Conservation (phyloP, 805 yeast species). For the Wickerhamomyces chambardii region DNA sequence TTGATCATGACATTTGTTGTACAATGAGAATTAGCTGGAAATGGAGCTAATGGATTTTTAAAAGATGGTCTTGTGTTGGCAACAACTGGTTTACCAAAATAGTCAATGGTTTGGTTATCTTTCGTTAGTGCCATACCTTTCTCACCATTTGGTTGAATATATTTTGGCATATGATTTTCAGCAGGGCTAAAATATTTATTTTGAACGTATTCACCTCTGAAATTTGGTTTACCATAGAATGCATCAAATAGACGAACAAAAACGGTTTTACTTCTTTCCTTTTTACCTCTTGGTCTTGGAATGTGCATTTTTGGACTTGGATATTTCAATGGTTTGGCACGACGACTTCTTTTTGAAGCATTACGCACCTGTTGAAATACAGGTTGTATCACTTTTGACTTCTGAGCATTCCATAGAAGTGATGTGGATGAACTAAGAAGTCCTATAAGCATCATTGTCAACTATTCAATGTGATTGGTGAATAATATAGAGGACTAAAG, state of each 20-base stretch:
- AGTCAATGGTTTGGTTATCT: too few species aligned
- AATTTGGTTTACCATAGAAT: constrained; percentile 78
- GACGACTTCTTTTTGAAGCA: constrained; percentile 34
- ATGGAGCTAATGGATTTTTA: too few species aligned
- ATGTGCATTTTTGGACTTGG: constrained; percentile 40
- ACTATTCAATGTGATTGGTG: too few species aligned
- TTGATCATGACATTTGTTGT: constrained; percentile 57
- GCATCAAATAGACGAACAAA: constrained; percentile 56
- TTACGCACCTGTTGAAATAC: constrained; percentile 28
- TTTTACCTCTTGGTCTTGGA: constrained; percentile 28
- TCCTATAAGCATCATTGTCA: not conserved
- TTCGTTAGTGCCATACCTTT: too few species aligned
- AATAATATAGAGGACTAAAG: too few species aligned
- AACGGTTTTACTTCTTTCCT: constrained; percentile 35
- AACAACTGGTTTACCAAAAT: too few species aligned
- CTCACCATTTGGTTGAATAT: constrained; percentile 49
- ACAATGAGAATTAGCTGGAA: constrained; percentile 68
- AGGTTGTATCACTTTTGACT: not conserved
- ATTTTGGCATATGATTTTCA: constrained; percentile 62
- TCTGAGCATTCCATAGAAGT: not conserved
- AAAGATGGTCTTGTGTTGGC: too few species aligned
- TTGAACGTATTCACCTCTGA: constrained; percentile 69
- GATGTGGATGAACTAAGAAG: not conserved
- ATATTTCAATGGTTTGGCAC: constrained; percentile 29
- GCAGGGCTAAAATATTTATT: constrained; percentile 71